Evolutionary conservation across 306 rosid genomes (phyloP).

Genomic region (Cucumis cinereus): DNA sequence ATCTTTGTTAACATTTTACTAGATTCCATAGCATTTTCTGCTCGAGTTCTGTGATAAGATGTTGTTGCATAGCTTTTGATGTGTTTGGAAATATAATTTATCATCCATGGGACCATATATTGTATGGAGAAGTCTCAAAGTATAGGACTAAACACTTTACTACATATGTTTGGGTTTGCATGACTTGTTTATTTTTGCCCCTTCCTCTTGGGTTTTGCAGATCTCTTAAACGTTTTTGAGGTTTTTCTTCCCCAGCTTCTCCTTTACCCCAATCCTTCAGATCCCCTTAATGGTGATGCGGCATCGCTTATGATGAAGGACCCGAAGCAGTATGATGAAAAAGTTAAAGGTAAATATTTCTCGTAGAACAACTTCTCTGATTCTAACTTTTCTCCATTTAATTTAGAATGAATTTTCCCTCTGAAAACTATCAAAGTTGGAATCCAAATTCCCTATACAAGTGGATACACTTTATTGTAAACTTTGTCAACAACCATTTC

Average conservation of each 20-base stretch:
- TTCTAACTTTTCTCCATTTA: neutral
- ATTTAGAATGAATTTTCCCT: neutral
- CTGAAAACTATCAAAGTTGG: neutral
- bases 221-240: conserved; percentile 87
- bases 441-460: neutral
- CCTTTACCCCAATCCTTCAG: conserved; percentile 97
- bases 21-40: neutral
- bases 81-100: neutral
- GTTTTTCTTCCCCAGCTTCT: conserved; percentile 96
- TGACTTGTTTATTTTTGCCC: neutral
- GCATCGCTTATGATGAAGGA: conserved; percentile 99
- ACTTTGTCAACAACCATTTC: neutral
- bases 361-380: neutral
- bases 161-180: neutral
- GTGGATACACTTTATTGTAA: neutral
- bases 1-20: neutral
- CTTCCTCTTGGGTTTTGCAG: conserved; percentile 26
- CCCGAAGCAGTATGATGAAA: conserved; percentile 68
- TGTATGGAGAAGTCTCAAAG: neutral
- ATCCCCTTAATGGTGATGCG: conserved; percentile 94
- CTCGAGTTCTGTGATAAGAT: neutral
- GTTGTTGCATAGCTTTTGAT: neutral
- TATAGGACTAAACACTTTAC: neutral
- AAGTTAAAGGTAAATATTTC: conserved; percentile 63
- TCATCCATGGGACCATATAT: neutral